Base-by-base conservation (phyloP, 2,329 filamentous ascomycete species). In the Helminthosporium solani region DNA sequence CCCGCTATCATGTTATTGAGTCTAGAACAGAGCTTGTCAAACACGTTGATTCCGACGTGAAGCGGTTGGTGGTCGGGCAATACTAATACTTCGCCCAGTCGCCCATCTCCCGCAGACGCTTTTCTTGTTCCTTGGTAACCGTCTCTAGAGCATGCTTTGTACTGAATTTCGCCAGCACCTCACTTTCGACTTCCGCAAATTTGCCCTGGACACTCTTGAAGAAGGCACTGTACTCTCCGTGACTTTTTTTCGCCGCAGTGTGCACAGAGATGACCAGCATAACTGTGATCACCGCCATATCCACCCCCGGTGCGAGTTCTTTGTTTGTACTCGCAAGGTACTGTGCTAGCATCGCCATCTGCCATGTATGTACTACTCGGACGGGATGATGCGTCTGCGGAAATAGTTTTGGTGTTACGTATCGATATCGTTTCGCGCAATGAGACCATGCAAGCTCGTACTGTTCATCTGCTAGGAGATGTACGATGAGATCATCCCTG, bases 371-470 rank as follows among this genome's bases (percentile, higher is more conserved):
- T 3, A 81, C 67, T 2, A 82, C 73, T 0, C 81, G 74, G 7
- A 82, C 69, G 0, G 81, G 81, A 58, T 85, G 80, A 68, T 30
- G 65, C 0, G 64, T 54, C 30, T 74, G 63, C 7, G 73, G 71
- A 47, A 78, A 81, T 2, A 83, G 63, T 2, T 73, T 57, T 0
- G 80, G 79, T 35, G 82, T 74, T 46, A 81, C 70, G 23, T 72
- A 61, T 40, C 76, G 70, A 53, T 81, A 78, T 2, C 76, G 71
- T 45, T 79, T 76, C 2, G 78, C 68, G 4, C 74, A 74, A 4
- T 83, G 76, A 3, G 73, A 57, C 52, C 80, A 77, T 3, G 79
- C 80, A 5, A 64, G 56, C n/a, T 70, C 65, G 48, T 73, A 79
- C 6, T 74, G 60, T 9, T 69, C 66, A 0, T 60, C 59, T 0